phyloP scores from a whole-genome alignment of 148 eudicot species.

The Rhododendron molle region DNA sequence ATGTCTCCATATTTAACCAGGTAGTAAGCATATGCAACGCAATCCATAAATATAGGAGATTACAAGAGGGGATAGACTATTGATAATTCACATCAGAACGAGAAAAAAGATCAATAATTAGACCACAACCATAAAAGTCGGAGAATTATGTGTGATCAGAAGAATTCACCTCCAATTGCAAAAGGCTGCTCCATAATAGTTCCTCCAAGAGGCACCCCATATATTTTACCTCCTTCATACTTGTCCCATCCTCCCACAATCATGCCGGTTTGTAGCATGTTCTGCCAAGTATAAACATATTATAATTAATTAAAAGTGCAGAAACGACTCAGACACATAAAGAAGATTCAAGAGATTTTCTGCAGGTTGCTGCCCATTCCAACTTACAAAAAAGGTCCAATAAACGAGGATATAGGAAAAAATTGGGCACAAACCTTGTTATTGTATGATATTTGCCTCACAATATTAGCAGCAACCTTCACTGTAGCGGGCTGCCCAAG shows the following conservation, averaged over 20 bases:
- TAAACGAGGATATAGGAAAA: neutral
- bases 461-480: conserved; percentile 96
- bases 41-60: neutral
- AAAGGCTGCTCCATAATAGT: conserved; percentile 91
- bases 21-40: neutral
- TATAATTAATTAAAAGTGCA: neutral
- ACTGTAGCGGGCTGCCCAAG: conserved; percentile 97
- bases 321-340: neutral
- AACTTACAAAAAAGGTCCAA: no score
- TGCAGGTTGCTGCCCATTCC: neutral
- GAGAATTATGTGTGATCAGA: neutral
- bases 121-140: neutral
- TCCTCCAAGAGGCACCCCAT: conserved; percentile 93
- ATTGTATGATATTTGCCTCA: conserved; percentile 69
- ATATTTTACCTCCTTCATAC: conserved; percentile 92
- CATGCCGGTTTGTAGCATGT: conserved; percentile 82
- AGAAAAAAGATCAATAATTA: neutral
- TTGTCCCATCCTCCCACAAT: conserved; percentile 99
- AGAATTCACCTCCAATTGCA: conserved; percentile 80
- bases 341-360: neutral
- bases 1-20: neutral
- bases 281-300: conserved; percentile 36
- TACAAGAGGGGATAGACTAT: neutral
- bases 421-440: conserved; percentile 79
- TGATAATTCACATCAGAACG: neutral